phyloP scores from a whole-genome alignment of 768 basidiomycete species.

The Trametes maxima region DNA sequence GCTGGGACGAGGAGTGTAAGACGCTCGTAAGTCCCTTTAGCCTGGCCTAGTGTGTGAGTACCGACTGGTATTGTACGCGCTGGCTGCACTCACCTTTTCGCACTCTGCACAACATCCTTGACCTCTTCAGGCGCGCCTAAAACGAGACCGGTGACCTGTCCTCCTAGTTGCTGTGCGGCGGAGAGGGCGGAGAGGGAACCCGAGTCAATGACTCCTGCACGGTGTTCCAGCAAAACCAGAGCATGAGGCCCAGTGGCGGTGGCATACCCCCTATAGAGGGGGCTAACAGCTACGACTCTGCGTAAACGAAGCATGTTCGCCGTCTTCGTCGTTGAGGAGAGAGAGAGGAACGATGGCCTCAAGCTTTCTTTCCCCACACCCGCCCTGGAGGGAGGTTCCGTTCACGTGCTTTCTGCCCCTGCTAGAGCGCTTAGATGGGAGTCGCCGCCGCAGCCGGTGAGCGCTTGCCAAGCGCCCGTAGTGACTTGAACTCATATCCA shows the following conservation, averaged over 20 bases:
- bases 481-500: slow-evolving; percentile 21
- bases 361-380: slow-evolving; percentile 17
- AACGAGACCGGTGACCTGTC: slow-evolving; percentile 79
- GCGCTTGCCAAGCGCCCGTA: slow-evolving; percentile 16
- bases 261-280: slow-evolving; percentile 52
- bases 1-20: slow-evolving; percentile 68
- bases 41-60: slow-evolving; percentile 40
- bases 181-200: slow-evolving; percentile 89
- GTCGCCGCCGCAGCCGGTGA: background rate
- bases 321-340: background rate
- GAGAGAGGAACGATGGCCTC: background rate
- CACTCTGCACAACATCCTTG: slow-evolving; percentile 65
- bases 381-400: background rate
- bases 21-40: slow-evolving; percentile 67
- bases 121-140: slow-evolving; percentile 73
- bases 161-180: slow-evolving; percentile 85
- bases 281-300: background rate
- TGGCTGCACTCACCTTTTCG: slow-evolving; percentile 66
- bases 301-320: slow-evolving; percentile 19
- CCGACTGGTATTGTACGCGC: background rate
- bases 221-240: slow-evolving; percentile 90
- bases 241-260: slow-evolving; percentile 66
- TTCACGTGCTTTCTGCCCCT: slow-evolving; percentile 6
- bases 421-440: too few species aligned
- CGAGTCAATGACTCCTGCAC: slow-evolving; percentile 77